Evolutionary conservation across 2,329 filamentous ascomycete species (phyloP).

Genomic region (Cladosporium sp.): DNA sequence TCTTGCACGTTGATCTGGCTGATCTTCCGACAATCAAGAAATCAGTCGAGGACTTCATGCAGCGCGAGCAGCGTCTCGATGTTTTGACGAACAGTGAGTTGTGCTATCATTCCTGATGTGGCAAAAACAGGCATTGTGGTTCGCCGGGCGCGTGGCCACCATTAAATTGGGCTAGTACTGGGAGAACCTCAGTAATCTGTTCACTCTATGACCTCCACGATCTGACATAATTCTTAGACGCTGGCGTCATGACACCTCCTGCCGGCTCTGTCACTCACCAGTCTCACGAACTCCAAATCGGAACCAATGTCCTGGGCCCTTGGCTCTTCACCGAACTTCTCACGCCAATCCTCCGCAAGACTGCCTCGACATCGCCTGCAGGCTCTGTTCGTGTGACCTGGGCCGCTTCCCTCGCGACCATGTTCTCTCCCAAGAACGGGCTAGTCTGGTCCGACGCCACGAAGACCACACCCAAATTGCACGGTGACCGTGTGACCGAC

Average conservation of each 20-base stretch:
- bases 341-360: constrained; percentile 27
- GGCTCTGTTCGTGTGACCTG: constrained; percentile 29
- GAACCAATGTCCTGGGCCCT: constrained; percentile 33
- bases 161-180: too few species aligned
- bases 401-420: constrained; percentile 25
- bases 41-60: constrained; percentile 32
- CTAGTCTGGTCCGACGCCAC: constrained; percentile 17
- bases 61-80: constrained; percentile 36
- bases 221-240: constrained; percentile 12
- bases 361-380: constrained; percentile 20
- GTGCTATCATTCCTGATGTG: too few species aligned
- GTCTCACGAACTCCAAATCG: constrained; percentile 31
- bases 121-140: too few species aligned
- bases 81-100: constrained; percentile 38
- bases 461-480: constrained; percentile 15
- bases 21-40: constrained; percentile 34
- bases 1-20: constrained; percentile 44
- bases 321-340: constrained; percentile 31
- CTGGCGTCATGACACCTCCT: constrained; percentile 31
- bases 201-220: neutral
- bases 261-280: constrained; percentile 31
- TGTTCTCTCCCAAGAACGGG: constrained; percentile 19
- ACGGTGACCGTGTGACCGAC: constrained; percentile 16
- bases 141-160: too few species aligned
- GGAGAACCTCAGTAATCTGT: neutral